phyloP scores from a whole-genome alignment of 441 rosid species.

The Croton setiger region DNA sequence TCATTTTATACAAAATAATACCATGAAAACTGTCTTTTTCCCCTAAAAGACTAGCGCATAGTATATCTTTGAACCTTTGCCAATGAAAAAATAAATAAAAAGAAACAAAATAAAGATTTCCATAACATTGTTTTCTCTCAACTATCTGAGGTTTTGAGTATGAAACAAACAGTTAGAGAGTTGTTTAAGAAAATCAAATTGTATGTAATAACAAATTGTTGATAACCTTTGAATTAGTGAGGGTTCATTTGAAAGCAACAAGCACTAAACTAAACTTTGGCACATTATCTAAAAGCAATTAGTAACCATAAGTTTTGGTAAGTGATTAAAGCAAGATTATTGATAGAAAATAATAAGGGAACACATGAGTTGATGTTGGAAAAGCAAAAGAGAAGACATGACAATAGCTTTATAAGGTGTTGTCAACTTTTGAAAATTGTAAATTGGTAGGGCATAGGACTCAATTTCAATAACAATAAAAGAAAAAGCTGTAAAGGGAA shows the following conservation, averaged over 20 bases:
- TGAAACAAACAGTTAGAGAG: too few species aligned
- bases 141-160: too few species aligned
- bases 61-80: background rate
- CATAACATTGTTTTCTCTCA: too few species aligned
- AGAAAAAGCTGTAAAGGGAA: background rate
- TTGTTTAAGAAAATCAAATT: too few species aligned
- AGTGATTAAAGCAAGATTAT: background rate
- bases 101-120: slow-evolving; percentile 13
- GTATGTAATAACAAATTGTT: background rate
- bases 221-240: background rate
- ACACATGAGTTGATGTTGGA: background rate
- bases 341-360: background rate
- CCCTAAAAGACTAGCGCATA: background rate
- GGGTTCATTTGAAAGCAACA: background rate
- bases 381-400: slow-evolving; percentile 19
- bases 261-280: background rate
- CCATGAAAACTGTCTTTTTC: background rate
- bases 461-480: background rate
- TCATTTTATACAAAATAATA: background rate
- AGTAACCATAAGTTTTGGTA: background rate
- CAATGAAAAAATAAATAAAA: background rate
- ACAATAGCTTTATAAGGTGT: slow-evolving; percentile 18
- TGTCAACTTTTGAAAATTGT: slow-evolving; percentile 20
- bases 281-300: background rate
- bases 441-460: slow-evolving; percentile 18